phyloP scores from a whole-genome alignment of 192 early-diverging fungal genomes.

The Polychytrium aggregatum region DNA sequence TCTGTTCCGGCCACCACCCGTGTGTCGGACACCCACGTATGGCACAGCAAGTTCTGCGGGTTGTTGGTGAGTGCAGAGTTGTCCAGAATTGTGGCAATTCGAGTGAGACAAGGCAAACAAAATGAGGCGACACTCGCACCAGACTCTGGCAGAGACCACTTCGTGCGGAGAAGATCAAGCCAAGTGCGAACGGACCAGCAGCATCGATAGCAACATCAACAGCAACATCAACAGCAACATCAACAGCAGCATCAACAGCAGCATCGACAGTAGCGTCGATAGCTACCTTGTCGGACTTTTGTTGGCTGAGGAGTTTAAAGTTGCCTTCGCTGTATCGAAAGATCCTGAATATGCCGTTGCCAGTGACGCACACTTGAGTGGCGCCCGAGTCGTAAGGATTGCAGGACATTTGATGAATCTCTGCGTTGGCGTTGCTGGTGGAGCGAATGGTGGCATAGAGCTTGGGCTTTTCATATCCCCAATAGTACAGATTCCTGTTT shows the following conservation, averaged over 20 bases:
- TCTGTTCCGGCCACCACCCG: slow-evolving; percentile 36
- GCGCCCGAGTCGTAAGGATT: slow-evolving; percentile 29
- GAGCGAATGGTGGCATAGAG: slow-evolving; percentile 21
- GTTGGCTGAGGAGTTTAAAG: slow-evolving; percentile 30
- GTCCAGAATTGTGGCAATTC: too few relatives aligned
- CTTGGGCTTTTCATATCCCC: slow-evolving; percentile 42
- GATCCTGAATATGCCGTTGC: slow-evolving; percentile 27
- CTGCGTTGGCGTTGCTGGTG: slow-evolving; percentile 21
- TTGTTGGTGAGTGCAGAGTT: too few relatives aligned
- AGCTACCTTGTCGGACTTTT: slow-evolving; percentile 34
- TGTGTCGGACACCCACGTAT: slow-evolving; percentile 34
- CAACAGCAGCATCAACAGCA: background rate
- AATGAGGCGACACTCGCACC: too few relatives aligned
- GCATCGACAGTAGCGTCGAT: background rate
- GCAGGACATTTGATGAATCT: slow-evolving; percentile 31
- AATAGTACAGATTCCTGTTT: slow-evolving; percentile 35
- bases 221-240: background rate
- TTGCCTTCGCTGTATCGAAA: slow-evolving; percentile 30
- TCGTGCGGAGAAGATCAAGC: too few relatives aligned
- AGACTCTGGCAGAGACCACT: too few relatives aligned
- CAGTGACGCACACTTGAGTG: slow-evolving; percentile 38
- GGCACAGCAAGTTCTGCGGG: slow-evolving; percentile 34
- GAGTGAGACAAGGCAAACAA: too few relatives aligned
- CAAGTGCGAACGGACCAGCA: too few relatives aligned
- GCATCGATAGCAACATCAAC: too few relatives aligned